These are phyloP conservation scores for Harringtonia aguacate DNA, from an alignment of 2,329 filamentous ascomycete genomes.

Conservation along the genomic window DNA sequence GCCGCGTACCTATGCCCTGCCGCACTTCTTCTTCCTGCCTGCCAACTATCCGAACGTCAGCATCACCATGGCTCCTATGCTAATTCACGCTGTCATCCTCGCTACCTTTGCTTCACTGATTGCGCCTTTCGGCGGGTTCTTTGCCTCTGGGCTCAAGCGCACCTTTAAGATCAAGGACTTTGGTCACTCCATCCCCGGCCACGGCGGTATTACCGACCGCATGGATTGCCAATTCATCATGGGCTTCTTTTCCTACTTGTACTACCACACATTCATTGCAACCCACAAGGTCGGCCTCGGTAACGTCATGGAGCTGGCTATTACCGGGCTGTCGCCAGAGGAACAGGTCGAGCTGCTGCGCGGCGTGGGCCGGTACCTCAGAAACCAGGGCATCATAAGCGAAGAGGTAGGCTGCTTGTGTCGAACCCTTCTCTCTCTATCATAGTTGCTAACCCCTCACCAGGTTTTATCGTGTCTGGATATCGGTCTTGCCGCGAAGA, in stretches of 20 bases:
- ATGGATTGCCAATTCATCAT: slow-evolving; percentile 99
- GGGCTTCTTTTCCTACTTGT: slow-evolving; percentile 97
- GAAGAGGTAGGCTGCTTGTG: slow-evolving; percentile 20
- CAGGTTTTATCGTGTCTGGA: slow-evolving; percentile 14
- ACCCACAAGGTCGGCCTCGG: slow-evolving; percentile 78
- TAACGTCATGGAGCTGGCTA: slow-evolving; percentile 79
- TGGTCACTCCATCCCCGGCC: slow-evolving; percentile 92
- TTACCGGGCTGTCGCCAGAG: slow-evolving; percentile 75
- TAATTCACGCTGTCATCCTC: slow-evolving; percentile 83
- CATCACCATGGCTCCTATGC: slow-evolving; percentile 74
- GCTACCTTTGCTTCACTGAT: slow-evolving; percentile 93
- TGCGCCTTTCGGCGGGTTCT: slow-evolving; percentile 96
- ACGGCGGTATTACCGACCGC: slow-evolving; percentile 95
- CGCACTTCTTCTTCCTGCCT: slow-evolving; percentile 61
- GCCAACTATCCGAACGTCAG: slow-evolving; percentile 42
- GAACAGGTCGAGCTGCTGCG: slow-evolving; percentile 79
- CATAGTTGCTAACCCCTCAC: neutral
- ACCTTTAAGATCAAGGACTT: slow-evolving; percentile 99
- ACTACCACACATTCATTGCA: slow-evolving; percentile 96
- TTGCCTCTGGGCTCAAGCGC: slow-evolving; percentile 92
- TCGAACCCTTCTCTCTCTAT: too few species aligned
- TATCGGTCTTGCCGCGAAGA: slow-evolving; percentile 10
- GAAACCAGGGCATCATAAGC: slow-evolving; percentile 47
- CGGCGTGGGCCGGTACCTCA: slow-evolving; percentile 51
- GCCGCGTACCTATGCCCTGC: slow-evolving; percentile 62